These are phyloP conservation scores for Rhododendron ovatum DNA, from an alignment of 148 eudicot genomes.

Conservation along the genomic window DNA sequence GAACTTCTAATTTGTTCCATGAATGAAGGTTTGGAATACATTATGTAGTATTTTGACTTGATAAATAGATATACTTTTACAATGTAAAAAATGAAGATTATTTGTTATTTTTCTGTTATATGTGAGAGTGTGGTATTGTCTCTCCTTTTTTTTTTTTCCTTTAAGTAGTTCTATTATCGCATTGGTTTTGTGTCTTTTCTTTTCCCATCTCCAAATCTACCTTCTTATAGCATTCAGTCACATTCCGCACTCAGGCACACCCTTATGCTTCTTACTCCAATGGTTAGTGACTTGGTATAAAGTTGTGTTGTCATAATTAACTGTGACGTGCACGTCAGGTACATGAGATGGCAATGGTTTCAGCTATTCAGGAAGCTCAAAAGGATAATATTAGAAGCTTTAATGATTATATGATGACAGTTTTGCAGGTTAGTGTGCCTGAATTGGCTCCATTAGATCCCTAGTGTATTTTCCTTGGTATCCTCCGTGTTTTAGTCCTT, in stretches of 20 bases:
- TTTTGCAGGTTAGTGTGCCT: slow-evolving; percentile 70
- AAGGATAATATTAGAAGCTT: slow-evolving; percentile 89
- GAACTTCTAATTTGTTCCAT: background rate
- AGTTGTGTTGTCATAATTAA: background rate
- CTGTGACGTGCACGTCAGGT: slow-evolving; percentile 42
- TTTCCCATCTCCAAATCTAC: background rate
- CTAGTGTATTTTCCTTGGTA: background rate
- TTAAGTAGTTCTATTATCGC: background rate
- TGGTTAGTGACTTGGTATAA: background rate
- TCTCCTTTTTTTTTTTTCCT: background rate
- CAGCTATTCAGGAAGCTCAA: slow-evolving; percentile 95
- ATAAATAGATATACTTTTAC: background rate
- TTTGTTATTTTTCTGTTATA: background rate
- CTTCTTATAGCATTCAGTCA: background rate
- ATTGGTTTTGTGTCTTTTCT: background rate
- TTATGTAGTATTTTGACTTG: background rate
- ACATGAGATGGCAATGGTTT: slow-evolving; percentile 96
- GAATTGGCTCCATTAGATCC: background rate
- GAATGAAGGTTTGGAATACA: background rate
- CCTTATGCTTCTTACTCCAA: background rate
- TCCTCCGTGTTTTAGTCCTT: background rate
- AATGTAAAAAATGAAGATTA: background rate
- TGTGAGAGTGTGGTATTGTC: background rate
- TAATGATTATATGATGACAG: slow-evolving; percentile 87
- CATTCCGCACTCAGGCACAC: background rate